Evolutionary conservation across 2,329 filamentous ascomycete genomes (phyloP).

Genomic region (Mariannaea elegans): DNA sequence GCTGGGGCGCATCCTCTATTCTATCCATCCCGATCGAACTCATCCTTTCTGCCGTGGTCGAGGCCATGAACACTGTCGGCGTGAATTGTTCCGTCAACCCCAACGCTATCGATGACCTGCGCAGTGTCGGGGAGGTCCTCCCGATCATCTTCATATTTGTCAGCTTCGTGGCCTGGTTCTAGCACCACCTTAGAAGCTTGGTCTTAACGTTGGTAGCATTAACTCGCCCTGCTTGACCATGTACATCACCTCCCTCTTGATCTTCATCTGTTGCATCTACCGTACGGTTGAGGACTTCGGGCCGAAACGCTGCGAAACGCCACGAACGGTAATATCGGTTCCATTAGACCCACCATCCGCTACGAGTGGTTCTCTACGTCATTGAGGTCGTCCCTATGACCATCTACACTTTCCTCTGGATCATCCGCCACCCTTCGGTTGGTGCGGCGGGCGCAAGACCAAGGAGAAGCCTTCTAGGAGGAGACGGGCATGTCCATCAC

Average conservation of each 20-base stretch:
- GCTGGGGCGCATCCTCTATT: conserved; percentile 64
- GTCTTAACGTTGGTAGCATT: conserved; percentile 32
- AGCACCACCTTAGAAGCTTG: conserved; percentile 47
- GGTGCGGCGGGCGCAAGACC: conserved; percentile 43
- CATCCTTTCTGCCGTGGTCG: conserved; percentile 54
- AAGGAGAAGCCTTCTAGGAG: conserved; percentile 45
- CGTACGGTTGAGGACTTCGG: conserved; percentile 64
- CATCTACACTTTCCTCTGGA: conserved; percentile 57
- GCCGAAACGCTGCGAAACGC: conserved; percentile 48
- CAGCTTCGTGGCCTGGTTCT: conserved; percentile 57
- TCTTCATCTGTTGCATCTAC: conserved; percentile 63
- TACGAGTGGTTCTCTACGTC: conserved; percentile 66
- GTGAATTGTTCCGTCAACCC: neutral
- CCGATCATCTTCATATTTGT: conserved; percentile 60
- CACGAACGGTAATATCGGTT: conserved; percentile 44
- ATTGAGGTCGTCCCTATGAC: conserved; percentile 64
- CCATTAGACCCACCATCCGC: conserved; percentile 55
- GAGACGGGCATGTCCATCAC: neutral
- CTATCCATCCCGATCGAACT: conserved; percentile 54
- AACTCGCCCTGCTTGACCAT: conserved; percentile 53
- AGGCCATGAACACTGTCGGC: conserved; percentile 52
- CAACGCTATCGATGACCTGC: neutral
- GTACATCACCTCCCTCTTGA: conserved; percentile 57
- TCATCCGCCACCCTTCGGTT: conserved; percentile 54
- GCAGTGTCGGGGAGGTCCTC: conserved; percentile 46